These are phyloP conservation scores for Ophiosphaerella narmari DNA, from an alignment of 2,329 filamentous ascomycete species.

Conservation along the genomic window DNA sequence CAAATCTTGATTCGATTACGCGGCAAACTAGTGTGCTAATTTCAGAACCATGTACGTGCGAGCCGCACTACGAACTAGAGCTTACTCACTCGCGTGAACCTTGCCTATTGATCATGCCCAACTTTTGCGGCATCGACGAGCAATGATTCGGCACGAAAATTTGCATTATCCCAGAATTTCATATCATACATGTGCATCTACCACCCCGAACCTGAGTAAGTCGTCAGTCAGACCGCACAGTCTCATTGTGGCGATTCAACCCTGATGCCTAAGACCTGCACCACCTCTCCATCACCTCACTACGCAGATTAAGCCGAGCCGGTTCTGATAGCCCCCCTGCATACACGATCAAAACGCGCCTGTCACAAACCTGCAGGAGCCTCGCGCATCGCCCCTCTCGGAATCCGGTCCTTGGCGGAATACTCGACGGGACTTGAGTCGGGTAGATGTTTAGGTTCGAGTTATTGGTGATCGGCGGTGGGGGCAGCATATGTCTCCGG, in stretches of 20 bases:
- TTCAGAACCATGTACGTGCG: too few species aligned
- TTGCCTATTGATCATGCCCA: background rate
- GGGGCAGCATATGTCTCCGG: background rate
- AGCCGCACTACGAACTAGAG: background rate
- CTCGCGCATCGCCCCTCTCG: background rate
- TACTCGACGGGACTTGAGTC: background rate
- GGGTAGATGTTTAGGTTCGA: background rate
- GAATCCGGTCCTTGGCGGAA: background rate
- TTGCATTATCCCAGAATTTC: too few species aligned
- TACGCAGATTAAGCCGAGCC: background rate
- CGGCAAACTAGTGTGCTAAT: too few species aligned
- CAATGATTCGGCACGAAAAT: too few species aligned
- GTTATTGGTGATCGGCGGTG: background rate
- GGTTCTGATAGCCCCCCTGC: background rate
- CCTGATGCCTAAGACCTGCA: background rate
- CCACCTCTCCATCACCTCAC: background rate
- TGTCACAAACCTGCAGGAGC: background rate
- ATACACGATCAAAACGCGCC: background rate
- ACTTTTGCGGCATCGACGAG: too few species aligned
- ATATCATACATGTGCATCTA: background rate
- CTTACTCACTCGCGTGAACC: background rate
- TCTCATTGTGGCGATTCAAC: background rate
- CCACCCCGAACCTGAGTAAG: slow-evolving; percentile 1
- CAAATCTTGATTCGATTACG: too few species aligned
- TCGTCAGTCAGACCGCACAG: background rate